Evolutionary conservation across 2,329 filamentous ascomycete genomes (phyloP).

Genomic region (Diaporthe longicolla): DNA sequence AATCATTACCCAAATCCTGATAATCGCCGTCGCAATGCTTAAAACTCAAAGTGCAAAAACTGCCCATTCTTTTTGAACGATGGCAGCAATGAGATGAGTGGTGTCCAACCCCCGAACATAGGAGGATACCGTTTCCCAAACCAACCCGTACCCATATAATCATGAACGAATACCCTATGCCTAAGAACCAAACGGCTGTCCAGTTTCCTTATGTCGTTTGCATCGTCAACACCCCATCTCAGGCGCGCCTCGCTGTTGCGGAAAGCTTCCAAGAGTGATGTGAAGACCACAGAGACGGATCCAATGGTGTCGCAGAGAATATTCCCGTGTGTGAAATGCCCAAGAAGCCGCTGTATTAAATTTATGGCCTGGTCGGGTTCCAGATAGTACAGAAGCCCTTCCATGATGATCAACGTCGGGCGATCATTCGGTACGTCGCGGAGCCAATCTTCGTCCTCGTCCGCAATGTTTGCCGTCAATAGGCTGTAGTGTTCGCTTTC

Average conservation of each 20-base stretch:
- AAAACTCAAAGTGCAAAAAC: conserved; percentile 31
- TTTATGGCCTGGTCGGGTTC: conserved; percentile 43
- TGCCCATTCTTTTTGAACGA: conserved; percentile 29
- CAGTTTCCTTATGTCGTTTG: conserved; percentile 25
- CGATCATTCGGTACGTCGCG: conserved; percentile 44
- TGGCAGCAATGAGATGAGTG: conserved; percentile 34
- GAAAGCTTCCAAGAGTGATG: conserved; percentile 9
- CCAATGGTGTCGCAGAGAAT: conserved; percentile 34
- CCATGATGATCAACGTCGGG: conserved; percentile 45
- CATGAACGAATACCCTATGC: conserved; percentile 30
- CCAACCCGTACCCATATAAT: conserved; percentile 32
- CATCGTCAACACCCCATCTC: conserved; percentile 34
- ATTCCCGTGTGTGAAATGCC: conserved; percentile 29
- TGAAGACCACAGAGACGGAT: conserved; percentile 26
- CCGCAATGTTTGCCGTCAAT: conserved; percentile 38
- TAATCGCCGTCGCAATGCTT: background rate
- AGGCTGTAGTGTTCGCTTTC: conserved; percentile 37
- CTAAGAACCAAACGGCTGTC: conserved; percentile 30
- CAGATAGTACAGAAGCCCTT: conserved; percentile 47
- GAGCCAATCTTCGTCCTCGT: conserved; percentile 45
- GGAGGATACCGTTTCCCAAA: conserved; percentile 36
- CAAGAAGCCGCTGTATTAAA: conserved; percentile 31
- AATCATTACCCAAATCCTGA: conserved; percentile 25
- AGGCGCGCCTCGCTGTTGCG: conserved; percentile 8
- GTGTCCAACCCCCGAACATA: conserved; percentile 35